Evolutionary conservation across 106 monocot genomes (phyloP), one percentile per base, ranked within the genome.

Genomic region (Dioscorea zingiberensis): DNA sequence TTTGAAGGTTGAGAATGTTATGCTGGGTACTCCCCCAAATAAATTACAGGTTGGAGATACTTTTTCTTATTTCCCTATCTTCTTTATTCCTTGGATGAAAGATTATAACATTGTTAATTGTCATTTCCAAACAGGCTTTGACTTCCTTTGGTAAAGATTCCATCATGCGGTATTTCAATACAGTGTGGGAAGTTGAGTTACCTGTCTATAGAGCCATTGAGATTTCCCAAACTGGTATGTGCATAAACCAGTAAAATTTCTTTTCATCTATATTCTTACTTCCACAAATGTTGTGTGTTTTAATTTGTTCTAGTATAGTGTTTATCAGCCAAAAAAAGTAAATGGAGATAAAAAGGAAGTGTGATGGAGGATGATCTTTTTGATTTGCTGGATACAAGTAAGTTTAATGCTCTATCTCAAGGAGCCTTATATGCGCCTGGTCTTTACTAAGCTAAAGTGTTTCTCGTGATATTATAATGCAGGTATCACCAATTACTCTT

Each of bases 111-210:
- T 16, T 62, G 63, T 29, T 69, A 4, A 55, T 66, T 62, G 11
- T 55, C 63, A 38, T 15, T 62, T 66, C n/a, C 63, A 64, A 90
- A 13, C 72, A 94, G 94, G n/a, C n/a, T 90, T 94, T 54, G 94
- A 94, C 78, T 94, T 94, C 66, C 90, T n/a, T 94, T 25, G 94
- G 94, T 87, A 94, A 94, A 78, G 94, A 94, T 82, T 94, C 94
- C 46, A 85, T 94, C 44, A 79, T n/a, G n/a, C n/a, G 94, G 78
- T 94, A 94, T 72, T 84, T 82, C 44, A 94, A 94, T 54, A 90
- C 84, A 32, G 94, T 94, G n/a, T n/a, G n/a, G 32, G 94, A 90
- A 64, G 94, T 94, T 69, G 90, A 90, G 59, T 38, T 80, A 45
- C 77, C 75, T 58, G 94, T 90, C 25, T 94, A 90, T 55, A 87